Percentiles rank a stretch among this genome's conserved stretches.
These are phyloP conservation scores for Trypanosoma caninum DNA, from an alignment of 208 protist genomes.

Conservation along the genomic window DNA sequence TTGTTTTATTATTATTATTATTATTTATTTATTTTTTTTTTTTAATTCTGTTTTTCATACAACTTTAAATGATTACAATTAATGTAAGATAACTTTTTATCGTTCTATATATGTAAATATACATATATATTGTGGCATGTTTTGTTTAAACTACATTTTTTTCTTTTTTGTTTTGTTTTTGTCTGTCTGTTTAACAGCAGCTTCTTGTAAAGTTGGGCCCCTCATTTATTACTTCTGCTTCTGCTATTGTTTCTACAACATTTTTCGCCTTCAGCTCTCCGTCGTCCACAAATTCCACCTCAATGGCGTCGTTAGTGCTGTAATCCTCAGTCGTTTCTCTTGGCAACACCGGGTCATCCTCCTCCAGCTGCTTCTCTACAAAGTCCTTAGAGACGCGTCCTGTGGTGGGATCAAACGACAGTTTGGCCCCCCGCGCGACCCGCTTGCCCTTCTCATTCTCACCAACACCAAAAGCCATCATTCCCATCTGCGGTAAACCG, in stretches of 20 bases:
- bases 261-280: constrained; percentile 12
- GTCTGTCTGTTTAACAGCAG: not conserved
- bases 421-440: constrained; percentile 73
- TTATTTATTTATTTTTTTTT: not conserved
- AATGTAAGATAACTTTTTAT: no score
- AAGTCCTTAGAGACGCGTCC: constrained; percentile 87
- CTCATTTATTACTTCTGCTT: constrained; percentile 50
- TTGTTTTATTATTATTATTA: not conserved
- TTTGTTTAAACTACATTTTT: not conserved
- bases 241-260: constrained; percentile 30
- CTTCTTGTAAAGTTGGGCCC: not conserved
- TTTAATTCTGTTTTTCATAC: not conserved
- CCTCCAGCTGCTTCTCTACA: constrained; percentile 82
- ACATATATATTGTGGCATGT: not conserved
- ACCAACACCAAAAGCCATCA: constrained; percentile 90
- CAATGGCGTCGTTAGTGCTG: constrained; percentile 63
- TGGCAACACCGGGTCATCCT: constrained; percentile 74
- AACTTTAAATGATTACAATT: not conserved
- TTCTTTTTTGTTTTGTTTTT: not conserved
- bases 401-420: constrained; percentile 74
- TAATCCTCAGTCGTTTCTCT: constrained; percentile 80
- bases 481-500: constrained; percentile 66
- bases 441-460: constrained; percentile 91
- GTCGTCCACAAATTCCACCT: constrained; percentile 83
- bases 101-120: not conserved